Conservation (phyloP, 2,329 filamentous ascomycete species). For the Aspergillus puulaauensis region DNA sequence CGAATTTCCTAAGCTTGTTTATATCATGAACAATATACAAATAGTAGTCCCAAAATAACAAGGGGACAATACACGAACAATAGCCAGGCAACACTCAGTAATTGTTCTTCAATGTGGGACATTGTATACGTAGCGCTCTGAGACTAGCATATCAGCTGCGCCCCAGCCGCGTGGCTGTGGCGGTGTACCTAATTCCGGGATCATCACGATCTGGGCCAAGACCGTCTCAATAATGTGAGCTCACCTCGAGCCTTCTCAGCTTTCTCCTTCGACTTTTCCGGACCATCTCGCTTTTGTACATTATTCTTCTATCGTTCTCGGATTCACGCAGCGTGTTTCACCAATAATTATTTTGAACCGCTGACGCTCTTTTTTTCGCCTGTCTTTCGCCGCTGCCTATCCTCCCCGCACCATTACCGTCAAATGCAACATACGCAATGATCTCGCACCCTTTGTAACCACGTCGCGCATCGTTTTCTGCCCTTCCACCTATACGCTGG, state of each 20-base stretch:
- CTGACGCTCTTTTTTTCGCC: not conserved
- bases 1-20: not conserved
- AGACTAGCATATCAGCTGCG: not conserved
- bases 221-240: not conserved
- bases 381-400: not conserved
- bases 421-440: not conserved
- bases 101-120: not conserved
- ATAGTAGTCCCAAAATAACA: not conserved
- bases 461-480: not conserved
- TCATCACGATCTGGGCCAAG: not conserved
- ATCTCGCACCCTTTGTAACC: not conserved
- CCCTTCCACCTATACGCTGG: not conserved
- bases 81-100: not conserved
- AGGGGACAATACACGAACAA: not conserved
- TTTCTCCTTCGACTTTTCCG: not conserved
- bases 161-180: conserved; percentile 4
- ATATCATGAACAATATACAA: not conserved
- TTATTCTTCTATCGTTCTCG: not conserved
- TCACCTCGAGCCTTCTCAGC: not conserved
- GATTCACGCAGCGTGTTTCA: not conserved
- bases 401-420: not conserved
- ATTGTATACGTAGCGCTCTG: not conserved
- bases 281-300: not conserved
- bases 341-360: not conserved
- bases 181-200: not conserved